Evolutionary conservation across 2,329 filamentous ascomycete genomes (phyloP).

Genomic region (Fusarium miscanthi): DNA sequence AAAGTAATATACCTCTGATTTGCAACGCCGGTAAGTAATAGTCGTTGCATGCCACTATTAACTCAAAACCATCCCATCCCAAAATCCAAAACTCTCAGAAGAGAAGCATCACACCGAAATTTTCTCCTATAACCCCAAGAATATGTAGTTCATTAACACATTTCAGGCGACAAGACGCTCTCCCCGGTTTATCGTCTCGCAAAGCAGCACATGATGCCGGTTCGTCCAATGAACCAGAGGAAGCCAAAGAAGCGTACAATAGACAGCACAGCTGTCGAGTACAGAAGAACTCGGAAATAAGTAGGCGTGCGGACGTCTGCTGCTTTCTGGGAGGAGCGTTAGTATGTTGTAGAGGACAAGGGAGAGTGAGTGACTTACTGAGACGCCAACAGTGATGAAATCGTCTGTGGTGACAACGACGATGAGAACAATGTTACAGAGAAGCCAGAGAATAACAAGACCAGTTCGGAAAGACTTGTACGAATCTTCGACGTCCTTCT

Average conservation of each 20-base stretch:
- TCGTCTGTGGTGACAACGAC: constrained; percentile 42
- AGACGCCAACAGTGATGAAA: constrained; percentile 36
- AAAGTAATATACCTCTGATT: neutral
- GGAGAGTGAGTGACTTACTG: constrained; percentile 10
- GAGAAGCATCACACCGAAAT: neutral
- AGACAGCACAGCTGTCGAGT: constrained; percentile 40
- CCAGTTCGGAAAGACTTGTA: constrained; percentile 44
- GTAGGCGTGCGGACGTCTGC: constrained; percentile 33
- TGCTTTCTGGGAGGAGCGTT: constrained; percentile 27
- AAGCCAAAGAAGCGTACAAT: constrained; percentile 41
- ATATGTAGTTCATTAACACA: constrained; percentile 22
- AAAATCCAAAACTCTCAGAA: neutral
- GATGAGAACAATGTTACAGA: constrained; percentile 43
- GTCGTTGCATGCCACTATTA: constrained; percentile 7
- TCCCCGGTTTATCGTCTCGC: constrained; percentile 25
- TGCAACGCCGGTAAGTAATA: constrained; percentile 10
- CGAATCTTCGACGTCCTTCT: constrained; percentile 40
- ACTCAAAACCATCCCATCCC: neutral
- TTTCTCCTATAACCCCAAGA: constrained; percentile 4
- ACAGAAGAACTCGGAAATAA: constrained; percentile 40
- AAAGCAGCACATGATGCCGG: constrained; percentile 43
- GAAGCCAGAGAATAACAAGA: constrained; percentile 40
- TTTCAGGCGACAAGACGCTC: neutral
- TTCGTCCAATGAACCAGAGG: constrained; percentile 42
- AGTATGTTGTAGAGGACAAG: neutral